phyloP scores from a whole-genome alignment of 345 rosid genomes.

The Hibiscus mutabilis region DNA sequence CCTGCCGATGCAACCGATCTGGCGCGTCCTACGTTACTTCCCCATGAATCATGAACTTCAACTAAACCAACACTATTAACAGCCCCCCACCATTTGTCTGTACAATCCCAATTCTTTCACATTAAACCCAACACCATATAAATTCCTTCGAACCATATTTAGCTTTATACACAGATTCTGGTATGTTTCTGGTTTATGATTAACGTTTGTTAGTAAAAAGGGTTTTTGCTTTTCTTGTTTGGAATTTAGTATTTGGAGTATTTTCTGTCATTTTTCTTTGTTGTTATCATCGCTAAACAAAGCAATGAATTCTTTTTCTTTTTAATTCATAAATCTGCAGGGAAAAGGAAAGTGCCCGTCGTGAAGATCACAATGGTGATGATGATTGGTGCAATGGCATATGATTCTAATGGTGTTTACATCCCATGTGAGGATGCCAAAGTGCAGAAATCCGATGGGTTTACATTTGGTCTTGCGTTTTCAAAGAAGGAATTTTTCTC shows the following conservation, averaged over 20 bases:
- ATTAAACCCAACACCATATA: background rate
- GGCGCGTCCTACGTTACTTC: slow-evolving; percentile 21
- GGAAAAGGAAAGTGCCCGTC: background rate
- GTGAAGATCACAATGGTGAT: slow-evolving; percentile 10
- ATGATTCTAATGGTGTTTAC: slow-evolving; percentile 46
- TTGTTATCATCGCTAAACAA: slow-evolving; percentile 5
- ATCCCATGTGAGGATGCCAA: slow-evolving; percentile 65
- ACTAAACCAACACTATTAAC: slow-evolving; percentile 5
- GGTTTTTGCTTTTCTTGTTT: background rate
- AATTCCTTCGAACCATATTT: background rate
- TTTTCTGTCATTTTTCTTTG: background rate
- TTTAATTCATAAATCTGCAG: background rate
- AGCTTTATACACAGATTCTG: background rate
- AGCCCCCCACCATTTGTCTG: slow-evolving; percentile 16
- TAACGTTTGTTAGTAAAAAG: background rate
- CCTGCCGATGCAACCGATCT: slow-evolving; percentile 47
- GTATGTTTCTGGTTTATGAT: background rate
- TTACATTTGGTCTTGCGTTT: slow-evolving; percentile 65
- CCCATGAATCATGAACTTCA: slow-evolving; percentile 11
- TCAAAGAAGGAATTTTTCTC: slow-evolving; percentile 63
- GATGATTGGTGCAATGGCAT: slow-evolving; percentile 30
- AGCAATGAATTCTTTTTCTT: background rate
- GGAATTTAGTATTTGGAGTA: background rate
- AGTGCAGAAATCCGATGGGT: slow-evolving; percentile 65
- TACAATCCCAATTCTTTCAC: background rate